phyloP scores from a whole-genome alignment of 108 stramenopile genomes.

The Nannochloropsis gaditana region DNA sequence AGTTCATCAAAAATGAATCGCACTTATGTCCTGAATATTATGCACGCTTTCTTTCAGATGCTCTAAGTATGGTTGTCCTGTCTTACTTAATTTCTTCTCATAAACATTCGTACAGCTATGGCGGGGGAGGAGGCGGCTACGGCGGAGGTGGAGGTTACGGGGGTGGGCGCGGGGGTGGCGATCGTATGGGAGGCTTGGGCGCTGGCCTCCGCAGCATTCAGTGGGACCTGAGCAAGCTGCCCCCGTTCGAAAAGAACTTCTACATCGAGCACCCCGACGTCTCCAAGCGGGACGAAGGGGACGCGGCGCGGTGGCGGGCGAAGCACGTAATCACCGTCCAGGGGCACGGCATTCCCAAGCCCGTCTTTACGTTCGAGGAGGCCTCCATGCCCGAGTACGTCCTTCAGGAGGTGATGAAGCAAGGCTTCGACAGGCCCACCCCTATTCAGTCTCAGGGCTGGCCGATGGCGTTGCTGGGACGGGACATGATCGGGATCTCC shows the following conservation, averaged over 20 bases:
- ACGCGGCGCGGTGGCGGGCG: conserved; percentile 75
- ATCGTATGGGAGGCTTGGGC: conserved; percentile 44
- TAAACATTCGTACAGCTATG: not conserved
- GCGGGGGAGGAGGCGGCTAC: conserved; percentile 27
- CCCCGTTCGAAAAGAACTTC: conserved; percentile 94
- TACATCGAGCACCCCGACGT: conserved; percentile 99
- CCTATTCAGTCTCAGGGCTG: conserved; percentile 98
- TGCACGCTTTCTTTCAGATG: no score
- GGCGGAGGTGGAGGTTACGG: conserved; percentile 35
- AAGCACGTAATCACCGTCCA: conserved; percentile 72
- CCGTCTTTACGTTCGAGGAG: conserved; percentile 72
- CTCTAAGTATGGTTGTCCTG: no score
- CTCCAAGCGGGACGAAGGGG: conserved; percentile 67
- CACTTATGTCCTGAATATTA: no score
- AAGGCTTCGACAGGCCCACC: conserved; percentile 89
- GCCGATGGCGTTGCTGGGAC: conserved; percentile 97
- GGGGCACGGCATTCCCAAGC: conserved; percentile 89
- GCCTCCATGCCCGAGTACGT: conserved; percentile 95
- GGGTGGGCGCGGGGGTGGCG: conserved; percentile 35
- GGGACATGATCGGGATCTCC: conserved; percentile 92
- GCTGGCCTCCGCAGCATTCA: conserved; percentile 48
- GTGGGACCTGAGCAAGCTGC: conserved; percentile 71
- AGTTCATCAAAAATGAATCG: no score
- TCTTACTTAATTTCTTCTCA: not conserved
- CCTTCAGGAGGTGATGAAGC: conserved; percentile 80